Evolutionary conservation across 2,329 filamentous ascomycete genomes (phyloP).

Genomic region (Colletotrichum sansevieriae): DNA sequence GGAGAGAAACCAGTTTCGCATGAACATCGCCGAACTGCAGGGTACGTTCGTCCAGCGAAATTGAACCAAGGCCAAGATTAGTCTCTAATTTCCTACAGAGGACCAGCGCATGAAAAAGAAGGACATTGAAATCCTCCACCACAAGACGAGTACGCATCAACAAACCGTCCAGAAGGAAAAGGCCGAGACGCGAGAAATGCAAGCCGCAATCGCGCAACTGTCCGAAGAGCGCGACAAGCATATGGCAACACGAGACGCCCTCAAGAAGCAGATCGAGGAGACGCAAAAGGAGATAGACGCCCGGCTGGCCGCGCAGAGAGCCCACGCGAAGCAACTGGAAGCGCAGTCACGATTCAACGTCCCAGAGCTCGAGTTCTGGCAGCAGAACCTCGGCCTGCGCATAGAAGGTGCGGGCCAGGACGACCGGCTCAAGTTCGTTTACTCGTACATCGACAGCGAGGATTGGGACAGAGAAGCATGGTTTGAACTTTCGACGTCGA

Average conservation of each 20-base stretch:
- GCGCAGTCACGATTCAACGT: slow-evolving; percentile 89
- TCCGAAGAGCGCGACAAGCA: slow-evolving; percentile 72
- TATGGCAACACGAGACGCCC: slow-evolving; percentile 66
- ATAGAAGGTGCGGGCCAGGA: slow-evolving; percentile 90
- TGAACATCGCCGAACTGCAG: slow-evolving; percentile 90
- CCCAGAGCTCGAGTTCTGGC: slow-evolving; percentile 96
- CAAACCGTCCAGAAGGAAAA: slow-evolving; percentile 82
- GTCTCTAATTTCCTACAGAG: slow-evolving; percentile 68
- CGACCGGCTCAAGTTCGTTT: slow-evolving; percentile 91
- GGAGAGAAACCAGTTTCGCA: slow-evolving; percentile 93
- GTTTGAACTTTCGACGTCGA: slow-evolving; percentile 89
- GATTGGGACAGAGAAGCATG: slow-evolving; percentile 91
- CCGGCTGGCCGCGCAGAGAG: slow-evolving; percentile 77
- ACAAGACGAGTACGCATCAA: slow-evolving; percentile 78
- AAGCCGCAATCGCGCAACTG: slow-evolving; percentile 70
- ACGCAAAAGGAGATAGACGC: slow-evolving; percentile 79
- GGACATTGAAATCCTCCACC: slow-evolving; percentile 85
- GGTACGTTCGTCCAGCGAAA: slow-evolving; percentile 66
- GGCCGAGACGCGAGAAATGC: slow-evolving; percentile 82
- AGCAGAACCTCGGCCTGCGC: slow-evolving; percentile 86
- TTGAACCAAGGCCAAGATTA: neutral
- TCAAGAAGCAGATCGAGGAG: slow-evolving; percentile 73
- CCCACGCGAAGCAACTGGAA: slow-evolving; percentile 81
- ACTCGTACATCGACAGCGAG: slow-evolving; percentile 86
- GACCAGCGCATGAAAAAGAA: slow-evolving; percentile 90